Base-by-base conservation (phyloP, 495 filamentous ascomycete species). In the Penicillium canescens region DNA sequence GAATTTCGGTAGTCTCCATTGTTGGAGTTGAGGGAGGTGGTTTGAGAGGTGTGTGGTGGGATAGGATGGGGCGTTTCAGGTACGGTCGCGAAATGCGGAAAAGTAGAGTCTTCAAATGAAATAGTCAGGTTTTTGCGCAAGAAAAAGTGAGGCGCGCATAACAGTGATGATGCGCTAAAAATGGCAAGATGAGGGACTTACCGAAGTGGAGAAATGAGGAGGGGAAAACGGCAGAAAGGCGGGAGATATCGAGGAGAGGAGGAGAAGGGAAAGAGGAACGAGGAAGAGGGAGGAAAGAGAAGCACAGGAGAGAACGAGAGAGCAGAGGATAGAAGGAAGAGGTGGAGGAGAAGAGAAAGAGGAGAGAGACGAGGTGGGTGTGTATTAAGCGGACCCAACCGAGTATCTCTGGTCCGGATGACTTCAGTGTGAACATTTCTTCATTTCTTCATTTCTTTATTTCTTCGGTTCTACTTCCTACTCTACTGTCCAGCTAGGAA, bases 401-500 rank as follows among this genome's bases (percentile, higher is more conserved):
- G 51, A 11, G 21, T 21, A 21, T 42, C 39, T 10, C 39, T 42
- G 41, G 18, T 14, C 24, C 13, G n/a, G 35, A 49, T 33, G 24
- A 18, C 48, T 31, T 31, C 28, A 31, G 28, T 31, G 28, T 31
- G 28, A 31, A 31, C 28, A 31, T 9, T 23, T 23, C 39, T 40
- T 43, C 13, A 18, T 9, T 43, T 16, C 34, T 44, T 20, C 45
- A 14, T 35, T 31, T 47, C 37, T 24, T 23, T 16, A 23, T 41
- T 5, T 46, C 26, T 43, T 28, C 31, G 42, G 10, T 44, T 39
- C 16, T 39, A 46, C 14, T 40, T 42, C 28, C 16, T 42, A 28
- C 21, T 48, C 56, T 70, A 82, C 61, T 78, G 72, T 40, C 73
- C 70, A 12, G 78, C 79, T 59, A 83, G 75, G 53, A 87, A 87